Evolutionary conservation across 176 grass and related monocot species (phyloP), one percentile per base, ranked within the genome.

Genomic region (Zoysia pacifica): DNA sequence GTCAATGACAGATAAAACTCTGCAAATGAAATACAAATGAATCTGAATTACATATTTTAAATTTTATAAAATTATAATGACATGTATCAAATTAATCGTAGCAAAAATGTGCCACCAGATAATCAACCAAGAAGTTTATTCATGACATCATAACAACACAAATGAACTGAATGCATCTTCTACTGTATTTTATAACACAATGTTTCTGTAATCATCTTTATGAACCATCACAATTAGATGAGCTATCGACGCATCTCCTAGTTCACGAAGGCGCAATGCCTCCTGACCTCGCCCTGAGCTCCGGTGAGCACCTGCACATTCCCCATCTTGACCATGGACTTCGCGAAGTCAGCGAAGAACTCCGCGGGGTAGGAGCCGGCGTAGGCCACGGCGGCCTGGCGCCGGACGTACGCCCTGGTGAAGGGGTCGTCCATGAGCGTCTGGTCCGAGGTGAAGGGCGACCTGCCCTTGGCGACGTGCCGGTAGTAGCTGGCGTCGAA

Each of bases 281-380:
- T 90, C 46, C 94, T 86, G 77, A 97, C 80, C 91, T 97, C 82
- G 5, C 94, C 94, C 79, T 88, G 90, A 2, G 76, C 61, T 3
- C 94, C 91, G 51, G 89, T 90, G 67, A 94, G 87, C 73, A 97
- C 91, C 65, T 85, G 84, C 16, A 90, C 35, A 42, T 8, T 76
- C 3, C 85, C 94, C 94, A 94, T 90, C 85, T 94, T 97, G 47
- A 97, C 82, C 89, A 91, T 97, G 66, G 94, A 90, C 39, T 56
- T 73, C 0, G 48, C 76, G 11, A 97, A 93, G 60, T 97, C 94
- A 9, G 43, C 68, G 18, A 97, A 97, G 91, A 97, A 94, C 72
- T 93, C 91, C 0, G 80, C 86, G 0, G 84, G 84, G 70, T 82
- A 74, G 3, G 44, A 61, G 0, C 60, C 74, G 6, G 69, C 20